Base-by-base conservation (phyloP, 1,284 basidiomycete species). In the Tilletia walkeri region DNA sequence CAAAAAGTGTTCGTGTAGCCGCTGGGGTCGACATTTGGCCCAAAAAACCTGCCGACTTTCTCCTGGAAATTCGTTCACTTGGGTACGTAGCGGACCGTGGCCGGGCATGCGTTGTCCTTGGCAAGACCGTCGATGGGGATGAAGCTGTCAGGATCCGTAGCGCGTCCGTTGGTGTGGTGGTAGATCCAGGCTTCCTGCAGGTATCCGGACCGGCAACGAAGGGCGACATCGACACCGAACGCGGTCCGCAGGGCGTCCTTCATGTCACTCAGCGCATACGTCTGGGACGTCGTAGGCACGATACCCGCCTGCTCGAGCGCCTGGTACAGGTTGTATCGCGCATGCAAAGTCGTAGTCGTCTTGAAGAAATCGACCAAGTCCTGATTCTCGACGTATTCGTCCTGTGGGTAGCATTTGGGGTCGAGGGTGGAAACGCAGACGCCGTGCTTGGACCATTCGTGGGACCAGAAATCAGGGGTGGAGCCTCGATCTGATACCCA, bases 291-390 rank as follows among this genome's bases (percentile, higher is more conserved):
- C 47, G 66, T 70, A 0, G 77, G 77, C 0, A 49, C 30, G 65
- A 78, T 75, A 2, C 70, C 74, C 2, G 72, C 70, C 1, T 68
- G 38, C 4, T 72, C 36, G 0, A 78, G 69, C 2, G 75, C 70
- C 20, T 72, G 24, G 56, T 69, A 75, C 10, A 75, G 56, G 48
- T 72, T 70, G 69, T 73, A 74, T n/a, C 70, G 18, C 6, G 69
- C 9, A 49, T 70, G 75, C 9, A 78, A 72, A 20, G 67, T 66
- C 1, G 68, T 65, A 18, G 75, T 73, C 12, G 73, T 74, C 10
- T 67, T 67, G 70, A 78, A 78, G 66, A 75, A 78, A 38, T 78
- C 75, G 30, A 78, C 73, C 5, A 78, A 50, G 56, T 78, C 77
- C 53, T 72, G 54, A 14, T 70, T n/a, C 39, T 68, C 34, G 4